A percentile compares a stretch with the other conserved stretches of the same genome.
These are phyloP conservation scores for Pichia sp. DNA, from an alignment of 1,139 yeast genomes.

Conservation along the genomic window DNA sequence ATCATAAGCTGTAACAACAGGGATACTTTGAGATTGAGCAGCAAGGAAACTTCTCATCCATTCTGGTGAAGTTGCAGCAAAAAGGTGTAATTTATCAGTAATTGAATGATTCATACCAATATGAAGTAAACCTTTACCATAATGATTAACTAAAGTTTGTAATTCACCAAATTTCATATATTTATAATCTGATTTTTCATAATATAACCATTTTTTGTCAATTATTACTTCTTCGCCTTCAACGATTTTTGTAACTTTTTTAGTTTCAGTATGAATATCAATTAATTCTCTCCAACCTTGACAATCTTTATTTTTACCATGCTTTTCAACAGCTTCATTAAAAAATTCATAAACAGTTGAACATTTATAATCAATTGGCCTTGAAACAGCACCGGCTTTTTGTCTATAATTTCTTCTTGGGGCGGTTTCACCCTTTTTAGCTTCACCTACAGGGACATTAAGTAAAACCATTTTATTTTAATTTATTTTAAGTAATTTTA, in stretches of 20 bases:
- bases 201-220: conserved; percentile 83
- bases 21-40: conserved; percentile 66
- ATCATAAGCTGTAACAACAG: conserved; percentile 94
- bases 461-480: conserved; percentile 15
- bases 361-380: conserved; percentile 50
- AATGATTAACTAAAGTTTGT: conserved; percentile 40
- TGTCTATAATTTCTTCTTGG: conserved; percentile 72
- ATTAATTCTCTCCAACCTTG: conserved; percentile 78
- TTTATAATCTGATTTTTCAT: conserved; percentile 68
- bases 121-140: conserved; percentile 70
- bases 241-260: conserved; percentile 64
- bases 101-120: conserved; percentile 66
- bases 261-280: conserved; percentile 71
- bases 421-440: conserved; percentile 82
- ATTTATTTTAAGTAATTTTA: not conserved
- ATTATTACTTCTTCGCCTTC: conserved; percentile 69
- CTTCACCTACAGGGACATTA: conserved; percentile 72
- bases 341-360: conserved; percentile 66
- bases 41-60: conserved; percentile 92
- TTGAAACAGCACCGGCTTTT: conserved; percentile 47
- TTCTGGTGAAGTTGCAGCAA: conserved; percentile 75
- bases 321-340: conserved; percentile 54
- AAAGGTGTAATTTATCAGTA: conserved; percentile 66
- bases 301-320: conserved; percentile 44
- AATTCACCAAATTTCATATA: conserved; percentile 60